Evolutionary conservation across 345 rosid genomes (phyloP).

Genomic region (Hypericum androsaemum): DNA sequence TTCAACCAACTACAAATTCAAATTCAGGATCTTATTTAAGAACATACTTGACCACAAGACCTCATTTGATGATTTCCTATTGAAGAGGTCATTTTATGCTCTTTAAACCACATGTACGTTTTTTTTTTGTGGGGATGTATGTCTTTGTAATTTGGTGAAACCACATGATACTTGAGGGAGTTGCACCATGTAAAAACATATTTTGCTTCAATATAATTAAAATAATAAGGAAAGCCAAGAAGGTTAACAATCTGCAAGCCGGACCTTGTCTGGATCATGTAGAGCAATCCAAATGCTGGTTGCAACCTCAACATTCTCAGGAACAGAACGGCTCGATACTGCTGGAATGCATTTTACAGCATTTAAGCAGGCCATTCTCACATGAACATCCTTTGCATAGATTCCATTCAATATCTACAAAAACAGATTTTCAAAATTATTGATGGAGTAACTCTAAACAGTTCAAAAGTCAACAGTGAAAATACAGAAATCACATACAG

Average conservation of each 20-base stretch:
- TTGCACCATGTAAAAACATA: too few species aligned
- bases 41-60: too few species aligned
- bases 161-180: too few species aligned
- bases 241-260: conserved; percentile 8
- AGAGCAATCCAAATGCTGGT: conserved; percentile 89
- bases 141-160: too few species aligned
- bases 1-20: too few species aligned
- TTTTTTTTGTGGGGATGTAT: too few species aligned
- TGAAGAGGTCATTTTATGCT: too few species aligned
- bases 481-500: conserved; percentile 38
- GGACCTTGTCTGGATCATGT: conserved; percentile 94
- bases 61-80: too few species aligned
- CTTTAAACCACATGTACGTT: too few species aligned
- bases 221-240: neutral
- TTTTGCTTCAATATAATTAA: neutral
- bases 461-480: neutral
- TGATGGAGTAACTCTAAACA: conserved; percentile 4
- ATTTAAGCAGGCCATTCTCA: conserved; percentile 93
- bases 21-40: too few species aligned
- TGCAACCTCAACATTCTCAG: conserved; percentile 63
- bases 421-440: conserved; percentile 10
- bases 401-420: conserved; percentile 83
- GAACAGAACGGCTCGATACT: conserved; percentile 62
- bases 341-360: conserved; percentile 92
- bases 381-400: conserved; percentile 90